Percentiles rank a stretch among this genome's conserved stretches.
These are phyloP conservation scores for Candida oleophila DNA, from an alignment of 805 yeast genomes.

Conservation along the genomic window DNA sequence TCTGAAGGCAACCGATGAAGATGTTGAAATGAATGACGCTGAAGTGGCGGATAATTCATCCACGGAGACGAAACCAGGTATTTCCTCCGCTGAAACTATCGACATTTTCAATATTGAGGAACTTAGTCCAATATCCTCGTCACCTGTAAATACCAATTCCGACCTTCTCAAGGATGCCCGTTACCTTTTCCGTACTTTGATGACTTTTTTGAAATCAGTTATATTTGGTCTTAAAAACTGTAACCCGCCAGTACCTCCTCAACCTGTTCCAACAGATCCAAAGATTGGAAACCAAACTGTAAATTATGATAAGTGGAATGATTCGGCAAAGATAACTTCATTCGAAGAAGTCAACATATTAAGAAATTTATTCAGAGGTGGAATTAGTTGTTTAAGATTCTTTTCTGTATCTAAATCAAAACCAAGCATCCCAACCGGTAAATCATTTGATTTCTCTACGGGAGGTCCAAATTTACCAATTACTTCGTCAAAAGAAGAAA, in stretches of 20 bases:
- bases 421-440: slow-evolving; percentile 20
- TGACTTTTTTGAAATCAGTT: slow-evolving; percentile 87
- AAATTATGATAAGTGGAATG: slow-evolving; percentile 68
- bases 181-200: slow-evolving; percentile 79
- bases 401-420: slow-evolving; percentile 62
- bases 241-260: slow-evolving; percentile 68
- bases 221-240: slow-evolving; percentile 86
- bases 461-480: slow-evolving; percentile 83
- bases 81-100: slow-evolving; percentile 7
- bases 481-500: slow-evolving; percentile 86
- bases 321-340: slow-evolving; percentile 78
- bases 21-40: too few species aligned
- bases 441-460: slow-evolving; percentile 57
- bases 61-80: slow-evolving; percentile 6
- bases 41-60: too few species aligned
- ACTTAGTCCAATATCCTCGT: slow-evolving; percentile 57
- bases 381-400: slow-evolving; percentile 74
- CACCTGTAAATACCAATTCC: slow-evolving; percentile 46
- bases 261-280: slow-evolving; percentile 46
- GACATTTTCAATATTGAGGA: slow-evolving; percentile 37
- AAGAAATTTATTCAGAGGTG: slow-evolving; percentile 77
- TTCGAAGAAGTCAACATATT: slow-evolving; percentile 81
- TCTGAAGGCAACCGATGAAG: slow-evolving; percentile 10
- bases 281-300: slow-evolving; percentile 36
- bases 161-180: slow-evolving; percentile 87